phyloP scores from a whole-genome alignment of 108 stramenopile species.

The Cyclotella kingstonii region DNA sequence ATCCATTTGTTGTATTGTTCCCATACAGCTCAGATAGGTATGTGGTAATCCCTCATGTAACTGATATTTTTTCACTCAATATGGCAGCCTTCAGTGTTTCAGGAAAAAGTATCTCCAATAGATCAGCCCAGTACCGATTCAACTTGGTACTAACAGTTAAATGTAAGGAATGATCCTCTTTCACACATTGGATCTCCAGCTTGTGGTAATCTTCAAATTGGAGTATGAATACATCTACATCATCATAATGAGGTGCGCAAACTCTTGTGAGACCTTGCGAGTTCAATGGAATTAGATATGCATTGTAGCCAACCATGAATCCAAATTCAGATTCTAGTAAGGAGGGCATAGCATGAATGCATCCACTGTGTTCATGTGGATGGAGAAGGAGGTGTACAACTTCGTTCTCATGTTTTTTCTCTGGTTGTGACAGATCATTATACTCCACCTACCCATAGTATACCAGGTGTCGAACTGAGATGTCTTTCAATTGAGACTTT shows the following conservation, averaged over 20 bases:
- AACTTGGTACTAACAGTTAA: slow-evolving; percentile 93
- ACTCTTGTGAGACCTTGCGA: slow-evolving; percentile 98
- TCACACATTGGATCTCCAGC: slow-evolving; percentile 17
- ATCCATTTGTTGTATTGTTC: slow-evolving; percentile 73
- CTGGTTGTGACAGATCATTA: no score
- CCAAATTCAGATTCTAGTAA: slow-evolving; percentile 89
- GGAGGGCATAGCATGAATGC: slow-evolving; percentile 77
- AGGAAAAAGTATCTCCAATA: slow-evolving; percentile 85
- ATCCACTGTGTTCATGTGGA: slow-evolving; percentile 88
- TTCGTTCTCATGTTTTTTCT: no score
- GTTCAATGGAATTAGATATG: slow-evolving; percentile 88
- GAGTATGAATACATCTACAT: slow-evolving; percentile 95
- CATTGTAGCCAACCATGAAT: slow-evolving; percentile 95
- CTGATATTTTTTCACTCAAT: slow-evolving; percentile 48
- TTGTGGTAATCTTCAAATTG: slow-evolving; percentile 78
- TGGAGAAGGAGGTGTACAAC: no score
- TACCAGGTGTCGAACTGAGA: no score
- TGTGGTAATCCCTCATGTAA: slow-evolving; percentile 85
- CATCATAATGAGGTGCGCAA: slow-evolving; percentile 99
- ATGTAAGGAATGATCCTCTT: slow-evolving; percentile 85
- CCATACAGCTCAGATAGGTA: slow-evolving; percentile 91
- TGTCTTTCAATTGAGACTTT: no score
- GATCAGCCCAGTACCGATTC: slow-evolving; percentile 91
- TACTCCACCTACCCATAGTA: no score
- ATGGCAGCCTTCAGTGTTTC: slow-evolving; percentile 81